These are phyloP conservation scores for Beta corolliflora DNA, from an alignment of 179 eudicot species.

Conservation along the genomic window DNA sequence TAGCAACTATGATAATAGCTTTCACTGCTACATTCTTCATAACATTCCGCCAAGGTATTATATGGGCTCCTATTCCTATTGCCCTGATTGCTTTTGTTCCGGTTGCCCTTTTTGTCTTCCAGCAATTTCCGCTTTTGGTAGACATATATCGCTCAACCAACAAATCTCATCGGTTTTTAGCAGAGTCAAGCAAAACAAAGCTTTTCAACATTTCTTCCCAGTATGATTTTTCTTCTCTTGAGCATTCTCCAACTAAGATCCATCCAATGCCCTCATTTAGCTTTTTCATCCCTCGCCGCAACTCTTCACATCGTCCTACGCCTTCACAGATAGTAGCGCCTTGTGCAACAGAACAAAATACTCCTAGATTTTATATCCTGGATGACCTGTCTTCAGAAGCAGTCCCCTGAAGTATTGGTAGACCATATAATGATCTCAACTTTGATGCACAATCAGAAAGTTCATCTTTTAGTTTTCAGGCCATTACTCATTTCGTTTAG, in stretches of 20 bases:
- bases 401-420: neutral
- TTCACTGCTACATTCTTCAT: constrained; percentile 27
- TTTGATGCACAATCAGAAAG: neutral
- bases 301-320: constrained; percentile 15
- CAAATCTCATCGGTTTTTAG: constrained; percentile 14
- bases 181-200: constrained; percentile 7
- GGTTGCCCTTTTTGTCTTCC: constrained; percentile 21
- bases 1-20: constrained; percentile 25
- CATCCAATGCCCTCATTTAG: constrained; percentile 10
- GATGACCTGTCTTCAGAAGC: neutral
- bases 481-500: neutral
- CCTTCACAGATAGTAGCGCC: constrained; percentile 10
- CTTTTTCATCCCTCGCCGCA: neutral
- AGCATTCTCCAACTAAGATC: neutral
- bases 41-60: constrained; percentile 13
- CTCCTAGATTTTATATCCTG: neutral
- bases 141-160: constrained; percentile 23
- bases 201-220: constrained; percentile 2
- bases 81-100: constrained; percentile 23
- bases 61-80: constrained; percentile 22
- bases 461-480: neutral
- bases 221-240: neutral
- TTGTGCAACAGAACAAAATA: constrained; percentile 7
- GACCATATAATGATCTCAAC: neutral
- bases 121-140: constrained; percentile 18